Base-by-base conservation (phyloP, 1,139 yeast species). In the Candida tunisiensis region DNA sequence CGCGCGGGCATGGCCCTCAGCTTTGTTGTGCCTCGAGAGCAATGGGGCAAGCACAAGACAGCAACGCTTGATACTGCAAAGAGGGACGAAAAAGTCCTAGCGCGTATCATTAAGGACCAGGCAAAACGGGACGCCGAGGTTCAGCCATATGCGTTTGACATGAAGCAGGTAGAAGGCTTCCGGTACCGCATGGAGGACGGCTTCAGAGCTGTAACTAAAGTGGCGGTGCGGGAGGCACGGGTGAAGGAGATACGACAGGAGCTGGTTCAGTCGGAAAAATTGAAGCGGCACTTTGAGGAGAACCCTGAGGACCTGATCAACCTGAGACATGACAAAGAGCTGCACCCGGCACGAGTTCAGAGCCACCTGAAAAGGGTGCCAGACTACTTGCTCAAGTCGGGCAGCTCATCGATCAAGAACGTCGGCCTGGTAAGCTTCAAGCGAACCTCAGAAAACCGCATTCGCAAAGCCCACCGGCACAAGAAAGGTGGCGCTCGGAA, bases 141-240 rank as follows among this genome's bases (percentile, higher is more conserved):
- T 28, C 53, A 52, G 35, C 95, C 96, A 5, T 91, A 88, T 45
- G 77, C 79, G 36, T 88, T 91, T 49, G 93, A 91, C 50, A 73
- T 75, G 70, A 69, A 69, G 34, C 98, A 88, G 51, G 83, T 88
- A 27, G 94, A 91, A 48, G 91, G 92, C 10, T 91, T 91, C 65
- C 69, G 98, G 42, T 91, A 91, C 52, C 74, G 99, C 63, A 73
- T 85, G 57, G 96, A 88, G 45, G 98, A 88, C 56, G 95, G 94
- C 1, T 88, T 88, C 55, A 69, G 96, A 54, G 80, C 96, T 0
- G 93, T 91, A 16, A 88, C 98, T 1, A 73, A 70, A 34, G 74
- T 79, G 6, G 79, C 94, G 2, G 69, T 91, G 16, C 72, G 96
- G 52, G 96, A 88, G 46, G 96, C 98, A 1, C 69, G 98, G 44